These are phyloP conservation scores for Ramichloridium luteum DNA, from an alignment of 2,329 filamentous ascomycete genomes.

Conservation along the genomic window DNA sequence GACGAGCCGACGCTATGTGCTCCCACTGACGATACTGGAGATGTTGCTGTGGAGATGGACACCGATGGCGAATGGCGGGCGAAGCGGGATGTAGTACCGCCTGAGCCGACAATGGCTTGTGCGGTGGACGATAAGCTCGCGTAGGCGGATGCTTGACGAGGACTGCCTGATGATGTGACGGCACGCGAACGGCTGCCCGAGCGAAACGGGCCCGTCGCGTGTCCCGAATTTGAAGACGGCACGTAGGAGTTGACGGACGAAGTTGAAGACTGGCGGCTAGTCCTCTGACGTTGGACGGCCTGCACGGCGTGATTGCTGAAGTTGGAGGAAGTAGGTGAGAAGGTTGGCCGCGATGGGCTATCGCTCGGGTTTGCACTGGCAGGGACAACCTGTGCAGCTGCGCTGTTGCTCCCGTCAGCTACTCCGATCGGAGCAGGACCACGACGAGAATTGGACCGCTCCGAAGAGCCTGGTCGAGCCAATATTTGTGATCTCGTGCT, in stretches of 20 bases:
- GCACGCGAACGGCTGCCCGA: constrained; percentile 44
- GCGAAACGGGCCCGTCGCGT: constrained; percentile 40
- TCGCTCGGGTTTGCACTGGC: constrained; percentile 34
- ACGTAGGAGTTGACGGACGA: constrained; percentile 45
- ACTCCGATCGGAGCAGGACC: constrained; percentile 47
- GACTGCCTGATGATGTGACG: constrained; percentile 41
- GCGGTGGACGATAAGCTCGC: constrained; percentile 41
- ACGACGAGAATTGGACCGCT: constrained; percentile 44
- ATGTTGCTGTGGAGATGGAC: constrained; percentile 39
- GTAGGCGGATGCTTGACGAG: constrained; percentile 44
- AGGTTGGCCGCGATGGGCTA: constrained; percentile 38
- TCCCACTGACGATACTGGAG: constrained; percentile 41
- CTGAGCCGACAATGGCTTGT: constrained; percentile 37
- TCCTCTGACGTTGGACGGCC: constrained; percentile 37
- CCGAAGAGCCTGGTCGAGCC: constrained; percentile 44
- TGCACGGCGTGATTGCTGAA: constrained; percentile 41
- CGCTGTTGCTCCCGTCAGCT: constrained; percentile 28
- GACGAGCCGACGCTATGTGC: constrained; percentile 31
- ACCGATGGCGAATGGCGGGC: constrained; percentile 49
- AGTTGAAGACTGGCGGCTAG: constrained; percentile 42
- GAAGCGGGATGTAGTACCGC: constrained; percentile 36
- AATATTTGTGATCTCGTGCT: constrained; percentile 39
- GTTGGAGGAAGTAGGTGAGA: constrained; percentile 40
- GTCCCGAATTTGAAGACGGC: constrained; percentile 42
- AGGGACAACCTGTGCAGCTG: too few species aligned